Base-by-base conservation (phyloP, 1,284 basidiomycete genomes). In the Pascua sp. region DNA sequence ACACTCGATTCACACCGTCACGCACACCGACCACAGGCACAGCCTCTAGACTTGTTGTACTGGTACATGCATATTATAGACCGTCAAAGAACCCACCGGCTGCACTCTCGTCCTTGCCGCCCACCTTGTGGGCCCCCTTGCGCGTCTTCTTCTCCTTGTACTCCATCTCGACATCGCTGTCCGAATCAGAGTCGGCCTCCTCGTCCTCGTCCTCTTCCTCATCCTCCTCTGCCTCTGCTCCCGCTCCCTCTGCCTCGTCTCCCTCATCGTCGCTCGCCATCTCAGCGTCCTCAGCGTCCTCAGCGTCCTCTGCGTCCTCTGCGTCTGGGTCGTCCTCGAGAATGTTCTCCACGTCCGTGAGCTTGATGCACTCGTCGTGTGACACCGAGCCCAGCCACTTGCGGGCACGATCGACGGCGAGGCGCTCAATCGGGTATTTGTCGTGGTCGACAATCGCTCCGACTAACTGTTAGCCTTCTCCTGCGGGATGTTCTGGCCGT, bases 311-410 rank as follows among this genome's bases (percentile, higher is more conserved):
- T 2, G 24, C 60, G 4, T 54, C 60, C 47, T 58, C 59, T 5
- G 56, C 67, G 32, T 64, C 65, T 13, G 70, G 73, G 11, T 77
- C 78, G 57, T 75, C 78, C 55, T 84, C 84, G 55, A 87, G 81
- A n/a, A 86, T 78, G 55, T 84, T 82, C 47, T 78, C 77, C 40
- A 97, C 78, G 77, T 95, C 88, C 24, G 91, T 95, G 76, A 97
- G 77, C 72, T 88, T 88, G 63, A 96, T 74, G 37, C 85, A 81
- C 61, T 94, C 89, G 63, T 95, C 92, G 69, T 97, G 93, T 15
- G 90, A 90, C n/a, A 87, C 89, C 71, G 90, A 93, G n/a, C 86
- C 94, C 15, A 95, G 82, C 88, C 91, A 93, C 75, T 84, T 84
- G 5, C 81, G 81, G 61, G 83, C 81, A 2, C 82, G 79, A 57